Percentiles rank a stretch among this genome's conserved stretches.
Conservation (phyloP, 129 eudicot species). For the Helichrysum umbraculigerum region DNA sequence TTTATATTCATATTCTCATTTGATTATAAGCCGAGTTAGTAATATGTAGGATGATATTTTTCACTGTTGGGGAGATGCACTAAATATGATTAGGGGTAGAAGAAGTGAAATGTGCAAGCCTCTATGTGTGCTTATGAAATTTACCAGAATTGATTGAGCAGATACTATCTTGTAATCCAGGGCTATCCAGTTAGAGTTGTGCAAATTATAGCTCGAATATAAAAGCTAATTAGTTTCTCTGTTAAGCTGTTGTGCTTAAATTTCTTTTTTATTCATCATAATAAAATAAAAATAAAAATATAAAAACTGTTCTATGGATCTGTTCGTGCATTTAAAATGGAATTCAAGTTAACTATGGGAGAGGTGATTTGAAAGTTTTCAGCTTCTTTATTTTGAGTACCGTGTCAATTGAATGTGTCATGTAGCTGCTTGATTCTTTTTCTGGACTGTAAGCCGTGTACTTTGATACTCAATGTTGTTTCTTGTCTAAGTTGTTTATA, state of each 20-base stretch:
- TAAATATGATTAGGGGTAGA: conserved; percentile 6
- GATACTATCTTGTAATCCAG: not conserved
- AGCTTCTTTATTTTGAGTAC: not conserved
- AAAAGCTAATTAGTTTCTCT: not conserved
- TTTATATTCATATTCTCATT: not conserved
- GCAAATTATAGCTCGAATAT: not conserved
- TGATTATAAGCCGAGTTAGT: not conserved
- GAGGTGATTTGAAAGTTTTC: not conserved
- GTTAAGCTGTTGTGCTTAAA: not conserved
- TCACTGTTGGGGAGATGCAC: not conserved
- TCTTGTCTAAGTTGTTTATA: conserved; percentile 8
- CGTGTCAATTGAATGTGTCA: conserved; percentile 16
- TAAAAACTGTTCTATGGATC: not conserved
- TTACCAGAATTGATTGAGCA: not conserved
- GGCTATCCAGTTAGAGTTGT: not conserved
- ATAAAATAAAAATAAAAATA: not conserved
- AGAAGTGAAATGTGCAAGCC: conserved; percentile 10
- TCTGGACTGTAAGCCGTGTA: conserved; percentile 11
- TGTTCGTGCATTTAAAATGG: not conserved
- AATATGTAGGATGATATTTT: not conserved
- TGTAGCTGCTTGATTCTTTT: conserved; percentile 27
- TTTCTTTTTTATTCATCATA: not conserved
- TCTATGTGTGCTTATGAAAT: conserved; percentile 5
- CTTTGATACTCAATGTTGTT: conserved; percentile 19
- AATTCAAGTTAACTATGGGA: not conserved